A percentile compares a stretch with the other conserved stretches of the same genome.
Evolutionary conservation across 2,329 filamentous ascomycete genomes (phyloP).

Genomic region (Ceratocystis eucalypticola): DNA sequence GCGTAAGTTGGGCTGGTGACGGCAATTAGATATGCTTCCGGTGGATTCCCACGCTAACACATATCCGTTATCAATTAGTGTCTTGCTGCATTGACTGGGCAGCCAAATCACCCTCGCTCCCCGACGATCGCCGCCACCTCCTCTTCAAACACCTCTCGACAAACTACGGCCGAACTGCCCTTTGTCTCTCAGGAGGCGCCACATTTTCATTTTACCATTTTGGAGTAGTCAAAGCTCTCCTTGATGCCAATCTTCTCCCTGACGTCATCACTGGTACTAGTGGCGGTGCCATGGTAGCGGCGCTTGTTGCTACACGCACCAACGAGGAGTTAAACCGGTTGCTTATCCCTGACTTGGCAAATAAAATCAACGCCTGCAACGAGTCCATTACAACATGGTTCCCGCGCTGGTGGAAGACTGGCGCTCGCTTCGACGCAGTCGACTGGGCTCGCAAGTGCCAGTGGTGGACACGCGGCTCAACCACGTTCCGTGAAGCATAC

Average conservation of each 20-base stretch:
- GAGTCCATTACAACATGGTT: conserved; percentile 67
- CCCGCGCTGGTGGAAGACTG: conserved; percentile 78
- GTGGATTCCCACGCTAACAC: conserved; percentile 9
- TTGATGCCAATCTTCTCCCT: conserved; percentile 74
- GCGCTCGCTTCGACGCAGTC: conserved; percentile 83
- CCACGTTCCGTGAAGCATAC: conserved; percentile 92
- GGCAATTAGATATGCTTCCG: neutral
- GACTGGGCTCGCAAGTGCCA: conserved; percentile 76
- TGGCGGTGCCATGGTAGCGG: conserved; percentile 81
- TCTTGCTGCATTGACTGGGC: conserved; percentile 18
- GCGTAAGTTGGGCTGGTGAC: conserved; percentile 32
- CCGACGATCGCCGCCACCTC: conserved; percentile 23
- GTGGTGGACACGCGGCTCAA: conserved; percentile 84
- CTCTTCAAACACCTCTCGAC: conserved; percentile 81
- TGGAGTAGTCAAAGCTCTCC: conserved; percentile 74
- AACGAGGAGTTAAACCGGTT: conserved; percentile 79
- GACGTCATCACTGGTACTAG: conserved; percentile 95
- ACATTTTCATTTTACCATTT: conserved; percentile 96
- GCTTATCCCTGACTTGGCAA: conserved; percentile 73
- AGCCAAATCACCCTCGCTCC: conserved; percentile 12
- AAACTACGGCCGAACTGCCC: conserved; percentile 82
- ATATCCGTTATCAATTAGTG: conserved; percentile 1
- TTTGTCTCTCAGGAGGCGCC: conserved; percentile 86
- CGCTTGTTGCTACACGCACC: conserved; percentile 73
- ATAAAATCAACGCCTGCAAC: conserved; percentile 71